Percentiles rank a stretch among this genome's conserved stretches.
Conservation (phyloP, 768 basidiomycete genomes). For the Mycena latifolia region DNA sequence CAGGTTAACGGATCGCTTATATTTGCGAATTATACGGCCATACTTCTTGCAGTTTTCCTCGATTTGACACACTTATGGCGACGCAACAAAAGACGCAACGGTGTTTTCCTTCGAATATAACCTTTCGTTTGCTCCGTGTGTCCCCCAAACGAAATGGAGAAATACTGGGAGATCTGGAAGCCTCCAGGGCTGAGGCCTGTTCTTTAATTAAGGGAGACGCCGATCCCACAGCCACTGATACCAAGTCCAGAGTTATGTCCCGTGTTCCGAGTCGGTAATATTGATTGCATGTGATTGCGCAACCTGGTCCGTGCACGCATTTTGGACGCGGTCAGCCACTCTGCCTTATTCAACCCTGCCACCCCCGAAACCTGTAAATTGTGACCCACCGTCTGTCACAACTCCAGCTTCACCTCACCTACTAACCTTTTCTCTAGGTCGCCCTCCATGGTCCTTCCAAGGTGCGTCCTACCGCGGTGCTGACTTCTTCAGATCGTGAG, state of each 20-base stretch:
- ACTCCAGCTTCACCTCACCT: neutral
- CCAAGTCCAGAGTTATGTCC: neutral
- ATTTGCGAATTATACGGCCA: too few species aligned
- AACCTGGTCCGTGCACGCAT: neutral
- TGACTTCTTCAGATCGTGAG: slow-evolving; percentile 4
- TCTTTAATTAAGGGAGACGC: too few species aligned
- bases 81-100: too few species aligned
- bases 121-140: too few species aligned
- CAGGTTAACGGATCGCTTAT: too few species aligned
- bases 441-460: too few species aligned
- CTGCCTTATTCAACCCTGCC: neutral
- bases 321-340: neutral
- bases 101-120: too few species aligned
- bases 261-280: neutral
- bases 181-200: too few species aligned
- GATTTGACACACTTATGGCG: too few species aligned
- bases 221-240: neutral
- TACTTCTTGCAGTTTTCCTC: too few species aligned
- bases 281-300: neutral
- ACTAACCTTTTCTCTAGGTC: neutral
- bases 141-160: too few species aligned
- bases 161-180: too few species aligned
- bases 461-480: neutral
- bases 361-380: neutral
- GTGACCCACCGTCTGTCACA: neutral